Conservation (phyloP, 1,139 yeast genomes). For the Saccharomycopsis crataegensis region DNA sequence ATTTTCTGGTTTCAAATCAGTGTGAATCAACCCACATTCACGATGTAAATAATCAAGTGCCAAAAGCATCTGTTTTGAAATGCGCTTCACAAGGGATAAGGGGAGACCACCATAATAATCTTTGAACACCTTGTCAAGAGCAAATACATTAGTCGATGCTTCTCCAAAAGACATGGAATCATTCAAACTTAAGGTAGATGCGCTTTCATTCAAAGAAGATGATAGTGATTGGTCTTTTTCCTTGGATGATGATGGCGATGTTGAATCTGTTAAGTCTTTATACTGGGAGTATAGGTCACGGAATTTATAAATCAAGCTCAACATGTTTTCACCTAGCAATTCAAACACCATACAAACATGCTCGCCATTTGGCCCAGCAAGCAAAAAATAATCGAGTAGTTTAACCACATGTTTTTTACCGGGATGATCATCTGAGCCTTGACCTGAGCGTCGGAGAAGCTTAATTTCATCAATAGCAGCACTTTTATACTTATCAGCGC, state of each 20-base stretch:
- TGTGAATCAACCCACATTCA: conserved; percentile 70
- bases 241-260: neutral
- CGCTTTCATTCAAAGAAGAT: neutral
- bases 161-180: conserved; percentile 16
- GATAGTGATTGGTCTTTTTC: neutral
- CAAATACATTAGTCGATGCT: conserved; percentile 6
- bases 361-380: conserved; percentile 66
- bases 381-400: conserved; percentile 58
- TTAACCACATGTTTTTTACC: conserved; percentile 62
- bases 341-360: conserved; percentile 80
- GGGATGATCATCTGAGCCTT: conserved; percentile 35
- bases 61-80: conserved; percentile 58
- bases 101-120: conserved; percentile 65
- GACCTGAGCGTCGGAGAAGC: conserved; percentile 39
- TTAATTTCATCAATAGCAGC: conserved; percentile 75
- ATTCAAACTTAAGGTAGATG: conserved; percentile 1
- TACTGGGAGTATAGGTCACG: conserved; percentile 28
- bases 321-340: conserved; percentile 69
- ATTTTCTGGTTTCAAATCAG: conserved; percentile 76
- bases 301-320: conserved; percentile 56
- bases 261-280: conserved; percentile 3
- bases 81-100: conserved; percentile 60
- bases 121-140: conserved; percentile 23
- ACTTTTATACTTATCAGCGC: conserved; percentile 64
- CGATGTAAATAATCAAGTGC: conserved; percentile 68